Base-by-base conservation (phyloP, 352 stramenopile species). In the Pythium graminicola region DNA sequence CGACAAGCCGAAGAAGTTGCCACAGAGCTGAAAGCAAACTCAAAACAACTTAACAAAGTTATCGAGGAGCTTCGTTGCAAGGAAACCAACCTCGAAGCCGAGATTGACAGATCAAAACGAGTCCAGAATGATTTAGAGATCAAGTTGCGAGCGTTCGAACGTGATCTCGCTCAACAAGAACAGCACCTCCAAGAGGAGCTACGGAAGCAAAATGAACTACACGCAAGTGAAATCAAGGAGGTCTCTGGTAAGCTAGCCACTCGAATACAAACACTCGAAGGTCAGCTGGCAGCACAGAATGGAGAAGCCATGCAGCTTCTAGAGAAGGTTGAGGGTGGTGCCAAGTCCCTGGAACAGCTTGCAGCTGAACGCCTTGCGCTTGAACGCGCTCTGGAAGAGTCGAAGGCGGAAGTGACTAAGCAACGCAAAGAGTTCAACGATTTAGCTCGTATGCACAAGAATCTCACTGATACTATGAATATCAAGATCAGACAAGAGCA, bases 401-500 rank as follows among this genome's bases (percentile, higher is more conserved):
- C 67, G 14, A 79, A 76, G 50, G 3, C 29, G 7, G 73, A 83
- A 8, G 36, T 65, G 9, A 29, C 38, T 8, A 73, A 77, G 41
- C 78, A 86, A 26, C 60, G 60, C 8, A 84, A 85, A 33, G 73
- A 82, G 20, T 81, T 85, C 44, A 77, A 64, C 16, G 74, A 86
- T 53, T 41, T 89, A 19, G 64, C 73, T 9, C 67, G 78, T 13
- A 82, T 86, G 59, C 68, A 89, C 65, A 85, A 81, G 63, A 86
- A 81, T 29, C 40, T 85, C 14, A 62, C 56, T 1, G 73, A 82
- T 9, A 64, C 74, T 0, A 80, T 86, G 61, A 70, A 76, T 3
- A 45, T 60, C 32, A 60, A 54, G 4, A 20, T 81, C 17, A 56
- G 61, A 48, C 53, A 73, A 13, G 75, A 86, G 29, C 58, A 63